Evolutionary conservation across 345 rosid genomes (phyloP).

Genomic region (Aegle marmelos): DNA sequence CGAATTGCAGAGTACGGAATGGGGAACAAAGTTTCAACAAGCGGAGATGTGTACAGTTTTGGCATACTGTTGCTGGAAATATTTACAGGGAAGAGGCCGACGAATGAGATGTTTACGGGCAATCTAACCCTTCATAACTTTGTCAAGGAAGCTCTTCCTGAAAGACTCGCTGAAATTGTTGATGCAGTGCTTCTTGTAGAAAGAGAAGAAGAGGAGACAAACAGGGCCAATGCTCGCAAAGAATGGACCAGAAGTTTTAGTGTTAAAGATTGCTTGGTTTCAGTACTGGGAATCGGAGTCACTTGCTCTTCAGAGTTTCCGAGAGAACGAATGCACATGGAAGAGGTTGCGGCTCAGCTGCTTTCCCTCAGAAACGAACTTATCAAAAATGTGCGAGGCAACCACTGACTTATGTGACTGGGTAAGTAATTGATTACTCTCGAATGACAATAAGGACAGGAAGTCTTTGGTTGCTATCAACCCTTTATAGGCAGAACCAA

Average conservation of each 20-base stretch:
- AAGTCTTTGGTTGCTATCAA: too few species aligned
- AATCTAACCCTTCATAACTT: constrained; percentile 10
- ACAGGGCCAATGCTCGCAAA: neutral
- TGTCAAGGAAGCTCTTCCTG: constrained; percentile 17
- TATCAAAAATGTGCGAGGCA: neutral
- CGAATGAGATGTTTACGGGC: constrained; percentile 20
- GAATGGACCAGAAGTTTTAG: neutral
- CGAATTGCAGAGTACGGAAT: constrained; percentile 28
- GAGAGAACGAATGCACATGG: constrained; percentile 9
- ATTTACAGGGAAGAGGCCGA: constrained; percentile 27
- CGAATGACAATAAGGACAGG: too few species aligned
- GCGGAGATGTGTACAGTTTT: constrained; percentile 32
- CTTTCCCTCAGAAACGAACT: neutral
- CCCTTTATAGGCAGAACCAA: too few species aligned
- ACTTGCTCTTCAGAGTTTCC: constrained; percentile 20
- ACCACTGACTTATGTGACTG: too few species aligned
- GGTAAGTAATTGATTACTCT: too few species aligned
- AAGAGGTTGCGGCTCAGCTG: neutral
- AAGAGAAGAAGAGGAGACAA: neutral
- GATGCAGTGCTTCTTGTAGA: constrained; percentile 21
- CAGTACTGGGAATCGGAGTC: constrained; percentile 16
- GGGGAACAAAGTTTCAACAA: constrained; percentile 20
- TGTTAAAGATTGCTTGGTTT: neutral
- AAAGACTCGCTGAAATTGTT: constrained; percentile 6
- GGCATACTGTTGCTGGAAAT: constrained; percentile 33